These are phyloP conservation scores for Nicotiana tomentosiformis DNA, from an alignment of 257 asterid genomes.

Conservation along the genomic window DNA sequence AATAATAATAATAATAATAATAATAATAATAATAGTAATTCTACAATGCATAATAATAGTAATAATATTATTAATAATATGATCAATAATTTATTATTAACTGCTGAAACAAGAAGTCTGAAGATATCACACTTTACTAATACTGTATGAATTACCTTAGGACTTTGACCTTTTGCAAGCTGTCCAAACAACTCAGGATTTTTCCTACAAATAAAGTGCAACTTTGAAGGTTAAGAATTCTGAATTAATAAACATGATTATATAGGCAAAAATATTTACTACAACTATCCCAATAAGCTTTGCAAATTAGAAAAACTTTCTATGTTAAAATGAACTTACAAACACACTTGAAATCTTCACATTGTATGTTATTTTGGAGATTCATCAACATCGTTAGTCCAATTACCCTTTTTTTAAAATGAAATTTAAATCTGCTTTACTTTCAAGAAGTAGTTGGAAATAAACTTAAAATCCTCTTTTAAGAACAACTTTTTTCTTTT, in stretches of 20 bases:
- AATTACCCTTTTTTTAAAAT: neutral
- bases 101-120: neutral
- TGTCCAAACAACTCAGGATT: constrained; percentile 29
- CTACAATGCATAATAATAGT: no score
- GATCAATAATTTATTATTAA: neutral
- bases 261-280: neutral
- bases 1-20: no score
- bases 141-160: constrained; percentile 24
- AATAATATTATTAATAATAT: neutral
- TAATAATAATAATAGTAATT: no score
- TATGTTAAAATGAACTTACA: neutral
- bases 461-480: neutral
- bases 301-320: neutral
- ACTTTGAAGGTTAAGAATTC: neutral
- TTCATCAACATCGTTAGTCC: neutral
- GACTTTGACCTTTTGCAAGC: constrained; percentile 42
- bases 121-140: neutral
- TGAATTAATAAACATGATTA: neutral
- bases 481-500: neutral
- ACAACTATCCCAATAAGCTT: neutral
- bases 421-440: neutral
- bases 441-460: neutral
- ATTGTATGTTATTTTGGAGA: neutral
- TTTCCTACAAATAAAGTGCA: constrained; percentile 22
- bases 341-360: neutral